phyloP scores from a whole-genome alignment of 176 grass and related monocot genomes.

The Oryza brachyantha region DNA sequence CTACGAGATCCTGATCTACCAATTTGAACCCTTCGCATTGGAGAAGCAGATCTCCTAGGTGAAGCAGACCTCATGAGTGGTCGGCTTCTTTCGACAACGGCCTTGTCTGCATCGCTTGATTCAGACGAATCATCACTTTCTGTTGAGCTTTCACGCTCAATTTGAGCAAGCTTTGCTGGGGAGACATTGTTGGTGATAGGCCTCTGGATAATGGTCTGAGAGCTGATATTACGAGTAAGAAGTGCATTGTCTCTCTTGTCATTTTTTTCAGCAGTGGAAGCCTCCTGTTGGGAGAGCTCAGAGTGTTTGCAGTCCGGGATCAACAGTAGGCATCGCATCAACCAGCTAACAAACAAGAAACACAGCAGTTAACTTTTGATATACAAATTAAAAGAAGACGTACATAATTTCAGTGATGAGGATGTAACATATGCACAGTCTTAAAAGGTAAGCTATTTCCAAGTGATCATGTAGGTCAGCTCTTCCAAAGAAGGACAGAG shows the following conservation, averaged over 20 bases:
- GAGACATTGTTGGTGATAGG: constrained; percentile 50
- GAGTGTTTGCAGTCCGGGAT: constrained; percentile 40
- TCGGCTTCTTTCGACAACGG: constrained; percentile 82
- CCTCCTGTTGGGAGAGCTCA: constrained; percentile 16
- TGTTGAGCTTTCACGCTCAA: constrained; percentile 73
- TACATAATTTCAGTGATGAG: not conserved
- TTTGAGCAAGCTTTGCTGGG: constrained; percentile 89
- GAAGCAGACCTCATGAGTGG: constrained; percentile 79
- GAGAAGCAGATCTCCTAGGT: constrained; percentile 96
- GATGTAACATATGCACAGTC: not conserved
- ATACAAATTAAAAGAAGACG: not conserved
- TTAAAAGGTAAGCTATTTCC: constrained; percentile 24
- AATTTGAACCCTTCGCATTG: constrained; percentile 94
- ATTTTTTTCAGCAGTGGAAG: constrained; percentile 28
- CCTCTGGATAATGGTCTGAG: constrained; percentile 30
- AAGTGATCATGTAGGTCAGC: constrained; percentile 3
- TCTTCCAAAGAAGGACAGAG: not conserved
- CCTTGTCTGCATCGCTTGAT: constrained; percentile 59
- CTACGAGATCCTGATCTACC: constrained; percentile 94
- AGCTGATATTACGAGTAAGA: constrained; percentile 9
- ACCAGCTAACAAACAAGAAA: constrained; percentile 53
- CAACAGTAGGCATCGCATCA: constrained; percentile 65
- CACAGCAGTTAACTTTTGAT: constrained; percentile 27
- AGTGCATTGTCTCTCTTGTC: constrained; percentile 28
- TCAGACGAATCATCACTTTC: constrained; percentile 63